Evolutionary conservation across 306 rosid genomes (phyloP).

Genomic region (Parietaria judaica): DNA sequence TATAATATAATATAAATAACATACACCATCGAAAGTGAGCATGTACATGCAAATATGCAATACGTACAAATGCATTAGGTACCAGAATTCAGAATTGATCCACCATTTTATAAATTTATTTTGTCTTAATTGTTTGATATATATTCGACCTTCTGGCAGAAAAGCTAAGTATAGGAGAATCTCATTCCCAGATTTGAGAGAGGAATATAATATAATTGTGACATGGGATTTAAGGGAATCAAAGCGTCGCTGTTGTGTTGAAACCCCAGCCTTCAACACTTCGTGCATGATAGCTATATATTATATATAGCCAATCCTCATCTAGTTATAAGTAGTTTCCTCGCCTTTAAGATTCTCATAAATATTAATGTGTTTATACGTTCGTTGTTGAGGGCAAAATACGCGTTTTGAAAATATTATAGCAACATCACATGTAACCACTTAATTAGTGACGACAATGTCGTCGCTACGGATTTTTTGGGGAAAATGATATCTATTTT

Average conservation of each 20-base stretch:
- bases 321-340: too few relatives aligned
- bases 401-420: too few relatives aligned
- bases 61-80: slow-evolving; percentile 17
- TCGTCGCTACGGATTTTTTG: too few relatives aligned
- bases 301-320: not conserved
- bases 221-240: slow-evolving; percentile 39
- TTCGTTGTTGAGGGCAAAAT: too few relatives aligned
- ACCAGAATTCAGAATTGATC: slow-evolving; percentile 38
- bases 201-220: slow-evolving; percentile 15
- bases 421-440: too few relatives aligned
- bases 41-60: not conserved
- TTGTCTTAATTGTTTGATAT: slow-evolving; percentile 11
- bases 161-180: slow-evolving; percentile 30
- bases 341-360: slow-evolving; percentile 41
- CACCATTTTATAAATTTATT: slow-evolving; percentile 15
- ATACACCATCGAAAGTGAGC: not conserved
- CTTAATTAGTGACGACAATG: too few relatives aligned
- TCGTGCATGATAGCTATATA: slow-evolving; percentile 14
- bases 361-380: not conserved
- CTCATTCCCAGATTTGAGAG: slow-evolving; percentile 53
- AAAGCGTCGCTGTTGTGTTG: slow-evolving; percentile 45
- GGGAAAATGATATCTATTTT: too few relatives aligned
- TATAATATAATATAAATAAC: not conserved
- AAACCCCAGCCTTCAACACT: slow-evolving; percentile 30
- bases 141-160: slow-evolving; percentile 48